These are phyloP conservation scores for Pleurotus giganteus DNA, from an alignment of 768 basidiomycete genomes.

Conservation along the genomic window DNA sequence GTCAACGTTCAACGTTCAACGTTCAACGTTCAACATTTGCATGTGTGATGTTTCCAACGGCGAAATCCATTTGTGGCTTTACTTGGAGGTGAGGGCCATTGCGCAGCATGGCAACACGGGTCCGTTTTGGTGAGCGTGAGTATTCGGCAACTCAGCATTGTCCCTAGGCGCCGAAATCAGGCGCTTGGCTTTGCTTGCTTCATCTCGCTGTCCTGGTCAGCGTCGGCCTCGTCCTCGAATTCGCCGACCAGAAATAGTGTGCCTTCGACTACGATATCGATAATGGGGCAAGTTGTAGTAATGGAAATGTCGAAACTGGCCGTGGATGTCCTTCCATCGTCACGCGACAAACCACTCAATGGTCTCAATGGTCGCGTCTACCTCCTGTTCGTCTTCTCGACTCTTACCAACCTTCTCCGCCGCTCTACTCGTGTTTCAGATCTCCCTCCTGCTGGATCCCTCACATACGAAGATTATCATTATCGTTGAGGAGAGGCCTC, in stretches of 20 bases:
- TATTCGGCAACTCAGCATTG: too few species aligned
- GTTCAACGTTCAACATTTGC: too few species aligned
- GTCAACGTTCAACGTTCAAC: too few species aligned
- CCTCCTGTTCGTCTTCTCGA: conserved; percentile 16
- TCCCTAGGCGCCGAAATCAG: too few species aligned
- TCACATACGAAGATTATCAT: conserved; percentile 64
- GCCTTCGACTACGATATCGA: conserved; percentile 17
- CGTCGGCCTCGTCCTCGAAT: conserved; percentile 62
- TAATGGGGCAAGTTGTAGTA: conserved; percentile 1
- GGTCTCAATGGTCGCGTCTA: background rate
- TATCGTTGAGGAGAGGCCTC: conserved; percentile 49
- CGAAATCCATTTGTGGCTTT: too few species aligned
- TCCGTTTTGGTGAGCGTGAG: too few species aligned
- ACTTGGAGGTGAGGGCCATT: too few species aligned
- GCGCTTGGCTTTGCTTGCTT: too few species aligned
- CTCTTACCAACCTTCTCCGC: conserved; percentile 11
- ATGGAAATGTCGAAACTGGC: background rate
- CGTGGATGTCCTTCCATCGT: background rate
- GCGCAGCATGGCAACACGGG: too few species aligned
- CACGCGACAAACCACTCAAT: background rate
- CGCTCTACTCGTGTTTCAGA: conserved; percentile 14
- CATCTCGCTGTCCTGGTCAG: too few species aligned
- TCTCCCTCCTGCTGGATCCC: conserved; percentile 22
- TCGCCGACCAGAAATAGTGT: conserved; percentile 38
- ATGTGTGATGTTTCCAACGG: too few species aligned